Evolutionary conservation across 2,329 filamentous ascomycete genomes (phyloP), one percentile per base, ranked within the genome.

Genomic region (Aspergillus sp.): DNA sequence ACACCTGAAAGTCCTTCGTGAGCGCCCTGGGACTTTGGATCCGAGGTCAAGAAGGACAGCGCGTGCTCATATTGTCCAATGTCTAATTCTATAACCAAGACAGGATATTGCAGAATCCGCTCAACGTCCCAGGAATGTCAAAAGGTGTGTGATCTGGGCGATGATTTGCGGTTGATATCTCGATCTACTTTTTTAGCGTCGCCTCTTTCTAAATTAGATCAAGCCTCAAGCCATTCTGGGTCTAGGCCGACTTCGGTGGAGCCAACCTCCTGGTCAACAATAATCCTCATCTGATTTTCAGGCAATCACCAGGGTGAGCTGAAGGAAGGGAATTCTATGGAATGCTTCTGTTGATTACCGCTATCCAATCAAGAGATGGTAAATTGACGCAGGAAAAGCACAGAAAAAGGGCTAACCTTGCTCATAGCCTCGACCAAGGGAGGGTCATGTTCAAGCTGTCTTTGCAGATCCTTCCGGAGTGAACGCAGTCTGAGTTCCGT

Each of bases 161-260:
- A 23, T 61, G 61, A 61, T 61, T 61, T 59, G 58, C 54, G 41
- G 55, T 37, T 33, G 50, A 43, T 27, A 44, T 17, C 57, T 55
- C 39, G 54, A 62, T 61, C 56, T 58, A 52, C 60, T 55, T 37
- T 37, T 33, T 57, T 61, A 61, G 58, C 46, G 46, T 33, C 44
- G 51, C 45, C 49, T 49, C 35, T 39, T 45, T 50, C 37, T 58
- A 17, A 43, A 55, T 48, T 58, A 57, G 47, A 57, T 45, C 47
- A 50, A 56, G 49, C 33, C 35, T 56, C 57, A 43, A 53, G 49
- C 52, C 49, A 48, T 52, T 39, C 48, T 35, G 15, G 37, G 52
- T 27, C 19, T 58, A 53, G 55, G 48, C 14, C 19, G 24, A 14
- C n/a, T 35, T 15, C 6, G 23, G 46, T 56, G 52, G 52, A 56